Evolutionary conservation across 306 rosid species (phyloP), one percentile per base, ranked within the genome.

Genomic region (Rosa multiflora): DNA sequence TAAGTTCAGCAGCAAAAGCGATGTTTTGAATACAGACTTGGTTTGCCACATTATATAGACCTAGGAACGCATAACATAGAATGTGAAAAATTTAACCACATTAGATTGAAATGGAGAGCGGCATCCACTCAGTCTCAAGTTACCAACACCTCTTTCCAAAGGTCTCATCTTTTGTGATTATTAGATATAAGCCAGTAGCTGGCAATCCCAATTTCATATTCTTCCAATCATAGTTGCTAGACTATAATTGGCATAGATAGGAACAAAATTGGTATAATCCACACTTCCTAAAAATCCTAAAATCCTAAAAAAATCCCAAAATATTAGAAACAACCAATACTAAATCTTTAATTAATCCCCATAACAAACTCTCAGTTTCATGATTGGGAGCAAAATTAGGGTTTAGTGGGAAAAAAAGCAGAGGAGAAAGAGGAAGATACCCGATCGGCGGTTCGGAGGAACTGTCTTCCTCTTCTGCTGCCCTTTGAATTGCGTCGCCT

Each of bases 391-490:
- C 61, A 20, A 20, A 20, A 1, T 18, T 18, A 55, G 26, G 26
- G 61, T 52, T 49, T 51, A 49, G 58, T 18, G 8, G n/a, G 5
- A 52, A n/a, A n/a, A n/a, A 47, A 42, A 47, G 12, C 58, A 52
- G n/a, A 52, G 5, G 11, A 17, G n/a, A 32, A 23, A 37, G 53
- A 20, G 29, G 46, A 63, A 79, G 93, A 81, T 84, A 94, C 98
- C 43, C 94, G 90, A 81, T 94, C 97, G 98, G 69, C 96, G 96
- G 78, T 74, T 94, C 66, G 91, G 88, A 74, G 94, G 89, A 58
- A 92, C 81, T 4, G 91, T 83, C 70, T 94, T 94, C 91, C 81
- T 86, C 91, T 91, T 93, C 81, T 84, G 72, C 73, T 91, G 81
- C 44, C 98, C 98, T 63, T 91, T 94, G 96, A 91, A 94, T 39